Percentiles rank a stretch among this genome's conserved stretches.
Conservation (phyloP, 2,329 filamentous ascomycete species). For the Sporothrix brunneoviolacea region DNA sequence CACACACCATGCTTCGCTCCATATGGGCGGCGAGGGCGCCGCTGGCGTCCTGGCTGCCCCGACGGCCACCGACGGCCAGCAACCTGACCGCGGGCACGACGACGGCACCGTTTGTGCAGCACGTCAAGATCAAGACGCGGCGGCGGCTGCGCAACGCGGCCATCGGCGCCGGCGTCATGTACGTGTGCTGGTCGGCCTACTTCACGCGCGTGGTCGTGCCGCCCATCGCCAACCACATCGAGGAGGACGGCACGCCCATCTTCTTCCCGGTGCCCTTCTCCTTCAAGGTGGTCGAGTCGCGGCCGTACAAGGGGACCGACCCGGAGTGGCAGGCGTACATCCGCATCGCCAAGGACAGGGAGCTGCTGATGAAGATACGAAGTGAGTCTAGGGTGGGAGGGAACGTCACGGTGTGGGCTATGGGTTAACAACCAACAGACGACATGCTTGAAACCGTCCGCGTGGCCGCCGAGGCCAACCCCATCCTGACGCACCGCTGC, state of each 20-base stretch:
- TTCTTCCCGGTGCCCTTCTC: conserved; percentile 60
- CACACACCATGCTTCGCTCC: conserved; percentile 14
- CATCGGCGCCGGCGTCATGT: conserved; percentile 17
- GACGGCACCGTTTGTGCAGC: conserved; percentile 14
- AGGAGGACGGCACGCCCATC: conserved; percentile 27
- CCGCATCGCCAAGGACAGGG: conserved; percentile 47
- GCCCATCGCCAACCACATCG: conserved; percentile 25
- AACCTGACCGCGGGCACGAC: too few relatives aligned
- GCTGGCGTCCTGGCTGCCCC: conserved; percentile 7
- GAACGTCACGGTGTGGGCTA: too few relatives aligned
- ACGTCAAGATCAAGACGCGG: conserved; percentile 15
- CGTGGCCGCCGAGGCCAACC: conserved; percentile 35
- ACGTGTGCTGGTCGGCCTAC: conserved; percentile 30
- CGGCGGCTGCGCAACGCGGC: conserved; percentile 15
- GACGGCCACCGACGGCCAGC: neutral
- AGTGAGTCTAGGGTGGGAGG: too few relatives aligned
- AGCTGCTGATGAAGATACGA: conserved; percentile 41
- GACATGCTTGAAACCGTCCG: conserved; percentile 39
- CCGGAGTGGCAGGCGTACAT: conserved; percentile 59
- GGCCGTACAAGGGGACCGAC: conserved; percentile 48
- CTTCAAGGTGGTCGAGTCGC: conserved; percentile 39
- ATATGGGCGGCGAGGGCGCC: conserved; percentile 13
- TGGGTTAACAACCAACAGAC: conserved; percentile 25
- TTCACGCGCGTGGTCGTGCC: conserved; percentile 36
- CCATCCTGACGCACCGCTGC: conserved; percentile 35